Evolutionary conservation across 768 basidiomycete genomes (phyloP), one percentile per base, ranked within the genome.

Genomic region (Lactarius trivialis): DNA sequence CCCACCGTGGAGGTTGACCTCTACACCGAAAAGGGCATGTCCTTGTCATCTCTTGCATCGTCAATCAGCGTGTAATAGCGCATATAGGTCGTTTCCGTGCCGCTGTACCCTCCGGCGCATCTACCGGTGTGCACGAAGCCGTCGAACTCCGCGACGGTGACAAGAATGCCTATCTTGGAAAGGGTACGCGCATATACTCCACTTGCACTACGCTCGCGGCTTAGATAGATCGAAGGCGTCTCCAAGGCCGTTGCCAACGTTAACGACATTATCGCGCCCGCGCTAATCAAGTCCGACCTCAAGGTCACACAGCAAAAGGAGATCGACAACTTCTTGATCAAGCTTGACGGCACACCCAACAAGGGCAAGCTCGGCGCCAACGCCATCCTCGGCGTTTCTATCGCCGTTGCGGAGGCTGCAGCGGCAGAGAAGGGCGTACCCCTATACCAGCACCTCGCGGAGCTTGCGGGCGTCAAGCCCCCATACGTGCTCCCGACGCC

Each of bases 351-450:
- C 60, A 94, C 94, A 65, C 79, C 92, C 65, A 99, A 99, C 89
- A 99, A 99, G 84, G 95, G 93, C 76, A 96, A 96, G 76, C 88
- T 98, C 72, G 97, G 97, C 70, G 97, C 97, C 56, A 99, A 99
- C 75, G 97, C 97, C 71, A 98, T 98, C 76, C 91, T 99, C 63
- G 97, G 94, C 76, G 91, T 99, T 71, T 95, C 92, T 64, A 98
- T 98, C 75, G 96, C 96, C 36, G 93, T 90, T 56, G 83, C 91
- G 48, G 88, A 91, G 77, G 97, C 97, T 65, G 97, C 81, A 68
- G 97, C 97, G 49, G 91, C 85, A 56, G 91, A 97, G 79, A 97
- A 96, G 82, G 90, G 86, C 63, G 81, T 98, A 59, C 95, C 97
- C 55, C 86, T 96, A 68, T 98, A 98, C 83, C 85, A 91, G 74